phyloP scores from a whole-genome alignment of 768 basidiomycete species.

The Wakefieldia striispora region DNA sequence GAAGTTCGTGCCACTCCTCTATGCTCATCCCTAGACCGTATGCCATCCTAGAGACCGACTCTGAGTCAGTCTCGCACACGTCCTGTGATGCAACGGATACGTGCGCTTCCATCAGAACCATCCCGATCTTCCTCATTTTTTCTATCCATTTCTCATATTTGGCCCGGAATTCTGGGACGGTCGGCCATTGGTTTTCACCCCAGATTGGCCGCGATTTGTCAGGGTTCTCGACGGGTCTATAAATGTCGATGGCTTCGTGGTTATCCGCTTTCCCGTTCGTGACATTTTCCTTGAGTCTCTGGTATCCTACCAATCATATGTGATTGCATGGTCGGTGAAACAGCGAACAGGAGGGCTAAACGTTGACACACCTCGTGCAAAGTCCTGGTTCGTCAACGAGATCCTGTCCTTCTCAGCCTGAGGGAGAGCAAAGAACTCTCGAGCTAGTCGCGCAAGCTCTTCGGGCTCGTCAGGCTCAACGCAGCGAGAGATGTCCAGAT shows the following conservation, averaged over 20 bases:
- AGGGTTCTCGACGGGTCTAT: conserved; percentile 66
- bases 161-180: conserved; percentile 50
- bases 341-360: neutral
- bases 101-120: conserved; percentile 84
- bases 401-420: conserved; percentile 79
- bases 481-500: conserved; percentile 62
- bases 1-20: conserved; percentile 68
- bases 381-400: conserved; percentile 64
- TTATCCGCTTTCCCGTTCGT: conserved; percentile 83
- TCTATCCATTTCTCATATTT: conserved; percentile 74
- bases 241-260: conserved; percentile 84
- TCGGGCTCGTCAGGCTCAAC: conserved; percentile 58
- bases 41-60: conserved; percentile 59
- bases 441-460: conserved; percentile 61
- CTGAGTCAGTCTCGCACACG: neutral
- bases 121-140: conserved; percentile 82
- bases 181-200: conserved; percentile 90
- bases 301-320: conserved; percentile 92
- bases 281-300: conserved; percentile 77
- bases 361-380: conserved; percentile 62
- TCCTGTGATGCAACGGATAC: conserved; percentile 24
- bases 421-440: conserved; percentile 69
- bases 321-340: neutral
- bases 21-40: conserved; percentile 69
- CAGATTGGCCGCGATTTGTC: conserved; percentile 70